Conservation (phyloP, 2,329 filamentous ascomycete species). For the Pseudopithomyces maydicus region DNA sequence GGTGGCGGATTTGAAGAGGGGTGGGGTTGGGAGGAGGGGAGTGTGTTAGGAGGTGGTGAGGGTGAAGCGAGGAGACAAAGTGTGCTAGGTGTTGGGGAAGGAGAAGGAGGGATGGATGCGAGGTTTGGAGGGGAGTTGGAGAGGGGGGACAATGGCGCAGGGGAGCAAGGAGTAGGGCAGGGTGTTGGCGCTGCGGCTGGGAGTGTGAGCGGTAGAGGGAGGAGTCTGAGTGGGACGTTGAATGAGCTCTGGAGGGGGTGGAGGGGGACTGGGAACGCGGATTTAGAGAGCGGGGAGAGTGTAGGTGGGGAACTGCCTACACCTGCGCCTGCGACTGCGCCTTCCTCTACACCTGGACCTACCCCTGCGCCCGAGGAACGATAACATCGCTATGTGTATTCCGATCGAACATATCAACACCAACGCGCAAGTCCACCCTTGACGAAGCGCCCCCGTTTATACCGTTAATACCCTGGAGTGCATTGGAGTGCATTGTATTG, state of each 20-base stretch:
- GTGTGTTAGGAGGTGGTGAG: neutral
- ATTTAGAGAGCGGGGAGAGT: too few species aligned
- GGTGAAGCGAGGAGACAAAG: conserved; percentile 21
- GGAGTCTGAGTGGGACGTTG: conserved; percentile 39
- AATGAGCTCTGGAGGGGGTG: conserved; percentile 37
- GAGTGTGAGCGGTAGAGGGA: too few species aligned
- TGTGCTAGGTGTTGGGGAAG: conserved; percentile 27
- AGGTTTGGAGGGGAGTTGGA: conserved; percentile 29
- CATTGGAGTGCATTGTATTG: too few species aligned
- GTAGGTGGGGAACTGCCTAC: too few species aligned
- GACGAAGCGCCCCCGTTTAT: too few species aligned
- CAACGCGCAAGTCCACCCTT: too few species aligned
- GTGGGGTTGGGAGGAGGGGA: conserved; percentile 27
- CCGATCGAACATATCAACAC: too few species aligned
- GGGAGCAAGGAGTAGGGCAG: conserved; percentile 3
- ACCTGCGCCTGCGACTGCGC: too few species aligned
- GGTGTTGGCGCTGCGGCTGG: neutral
- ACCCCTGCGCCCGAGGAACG: too few species aligned
- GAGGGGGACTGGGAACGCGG: conserved; percentile 12
- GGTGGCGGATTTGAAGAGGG: conserved; percentile 68
- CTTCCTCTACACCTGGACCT: too few species aligned
- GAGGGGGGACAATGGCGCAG: conserved; percentile 21
- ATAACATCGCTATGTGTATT: too few species aligned
- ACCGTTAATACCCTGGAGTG: too few species aligned
- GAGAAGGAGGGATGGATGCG: conserved; percentile 21